Base-by-base conservation (phyloP, 306 rosid genomes). In the Phaseolus lunatus region DNA sequence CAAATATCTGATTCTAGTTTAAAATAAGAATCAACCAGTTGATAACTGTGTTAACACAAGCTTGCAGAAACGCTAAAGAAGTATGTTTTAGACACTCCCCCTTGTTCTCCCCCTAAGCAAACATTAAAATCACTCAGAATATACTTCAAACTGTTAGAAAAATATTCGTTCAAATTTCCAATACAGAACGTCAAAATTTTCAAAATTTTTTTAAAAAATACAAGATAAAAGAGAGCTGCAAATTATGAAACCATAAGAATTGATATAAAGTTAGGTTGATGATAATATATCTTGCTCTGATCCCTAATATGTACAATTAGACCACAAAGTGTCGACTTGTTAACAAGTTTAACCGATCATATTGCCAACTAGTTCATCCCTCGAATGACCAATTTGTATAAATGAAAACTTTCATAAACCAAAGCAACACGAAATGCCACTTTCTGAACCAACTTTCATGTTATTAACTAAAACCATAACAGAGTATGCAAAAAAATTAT, bases 1-100 rank as follows among this genome's bases (percentile, higher is more conserved):
- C 47, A 72, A 67, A 57, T 56, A 54, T 50, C 69, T 65, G 78
- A 72, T 70, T 80, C 37, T 66, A 69, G 0, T 20, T 18, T 31
- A 31, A 15, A 59, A 76, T 3, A 37, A 24, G 66, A 61, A 53
- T 22, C 33, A 22, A 68, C 37, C 29, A 16, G 47, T 13, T 29
- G 23, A 67, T 67, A 39, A 23, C 72, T 14, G 49, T 16, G 18
- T 24, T 33, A 52, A 39, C 35, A 44, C 11, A 47, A 19, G 7
- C 18, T 6, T 11, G 23, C 33, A 73, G 67, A 77, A 54, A 18
- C 57, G 50, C 41, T 39, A 79, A 69, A 44, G 24, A 70, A 44
- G 27, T 41, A 48, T 12, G 22, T 47, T 66, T 35, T 57, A 39
- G 56, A 75, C 41, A 22, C 44, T n/a, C 22, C 61, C 9, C 59